Conservation (phyloP, 371 early-diverging fungal species). For the Mortierella sp. region DNA sequence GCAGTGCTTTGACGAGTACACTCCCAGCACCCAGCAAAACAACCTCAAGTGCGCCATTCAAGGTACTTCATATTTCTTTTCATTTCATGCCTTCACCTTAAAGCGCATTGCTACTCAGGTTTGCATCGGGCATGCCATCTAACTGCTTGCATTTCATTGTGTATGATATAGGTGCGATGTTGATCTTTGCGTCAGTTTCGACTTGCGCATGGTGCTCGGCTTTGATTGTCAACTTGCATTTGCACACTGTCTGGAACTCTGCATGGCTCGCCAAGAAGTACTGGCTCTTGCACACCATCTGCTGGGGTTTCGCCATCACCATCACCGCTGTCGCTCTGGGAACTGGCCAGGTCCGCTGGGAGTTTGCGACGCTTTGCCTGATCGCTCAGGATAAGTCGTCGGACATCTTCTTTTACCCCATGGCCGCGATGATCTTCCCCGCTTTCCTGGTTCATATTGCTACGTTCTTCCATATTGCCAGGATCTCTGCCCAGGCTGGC, state of each 20-base stretch:
- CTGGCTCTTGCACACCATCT: slow-evolving; percentile 60
- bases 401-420: slow-evolving; percentile 68
- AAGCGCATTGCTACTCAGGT: no score
- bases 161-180: slow-evolving; percentile 57
- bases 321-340: slow-evolving; percentile 64
- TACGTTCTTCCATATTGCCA: slow-evolving; percentile 73
- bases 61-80: slow-evolving; percentile 21
- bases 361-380: slow-evolving; percentile 68
- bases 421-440: slow-evolving; percentile 68
- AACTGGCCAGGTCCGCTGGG: slow-evolving; percentile 64
- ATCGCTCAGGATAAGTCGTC: slow-evolving; percentile 63
- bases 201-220: slow-evolving; percentile 71
- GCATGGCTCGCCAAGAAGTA: slow-evolving; percentile 68
- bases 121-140: not conserved
- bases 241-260: slow-evolving; percentile 73
- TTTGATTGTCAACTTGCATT: slow-evolving; percentile 70
- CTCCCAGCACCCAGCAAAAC: slow-evolving; percentile 67
- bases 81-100: no score
- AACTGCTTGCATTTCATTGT: not conserved
- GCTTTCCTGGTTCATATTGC: slow-evolving; percentile 66
- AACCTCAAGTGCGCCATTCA: slow-evolving; percentile 77
- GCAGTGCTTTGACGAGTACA: slow-evolving; percentile 66
- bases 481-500: slow-evolving; percentile 60
- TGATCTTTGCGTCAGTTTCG: slow-evolving; percentile 68
- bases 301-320: slow-evolving; percentile 71